phyloP scores from a whole-genome alignment of 1,139 yeast genomes.

The Kodamaea arcana region DNA sequence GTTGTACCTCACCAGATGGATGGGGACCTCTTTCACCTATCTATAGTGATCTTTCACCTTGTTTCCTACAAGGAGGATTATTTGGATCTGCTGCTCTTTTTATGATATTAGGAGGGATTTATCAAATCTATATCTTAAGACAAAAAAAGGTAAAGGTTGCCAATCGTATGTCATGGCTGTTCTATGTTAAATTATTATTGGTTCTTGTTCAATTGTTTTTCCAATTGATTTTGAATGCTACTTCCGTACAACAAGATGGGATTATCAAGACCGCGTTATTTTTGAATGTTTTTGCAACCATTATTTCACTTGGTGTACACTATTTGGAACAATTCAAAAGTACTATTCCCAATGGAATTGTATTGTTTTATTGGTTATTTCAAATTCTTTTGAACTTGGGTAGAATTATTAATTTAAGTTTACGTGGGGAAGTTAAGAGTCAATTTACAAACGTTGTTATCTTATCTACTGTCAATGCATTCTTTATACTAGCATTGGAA shows the following conservation, averaged over 20 bases:
- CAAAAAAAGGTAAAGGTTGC: constrained; percentile 26
- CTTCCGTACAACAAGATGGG: constrained; percentile 30
- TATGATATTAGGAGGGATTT: constrained; percentile 51
- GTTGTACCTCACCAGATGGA: constrained; percentile 43
- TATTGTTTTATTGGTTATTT: constrained; percentile 76
- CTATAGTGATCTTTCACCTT: constrained; percentile 72
- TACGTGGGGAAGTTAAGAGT: constrained; percentile 41
- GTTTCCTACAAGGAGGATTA: constrained; percentile 73
- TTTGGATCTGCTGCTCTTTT: constrained; percentile 48
- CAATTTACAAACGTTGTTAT: constrained; percentile 42
- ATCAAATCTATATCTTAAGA: constrained; percentile 37
- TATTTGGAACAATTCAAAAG: constrained; percentile 70
- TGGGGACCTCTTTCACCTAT: constrained; percentile 65
- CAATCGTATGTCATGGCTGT: constrained; percentile 40
- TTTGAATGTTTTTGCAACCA: constrained; percentile 37
- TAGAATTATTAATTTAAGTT: constrained; percentile 40
- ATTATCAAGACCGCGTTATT: constrained; percentile 41
- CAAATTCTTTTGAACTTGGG: constrained; percentile 39
- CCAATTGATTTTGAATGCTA: constrained; percentile 22
- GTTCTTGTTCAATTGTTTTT: constrained; percentile 38
- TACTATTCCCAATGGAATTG: constrained; percentile 60
- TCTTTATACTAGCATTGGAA: constrained; percentile 53
- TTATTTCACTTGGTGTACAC: constrained; percentile 50
- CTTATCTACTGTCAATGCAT: constrained; percentile 46
- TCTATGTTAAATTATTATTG: constrained; percentile 41